Conservation (phyloP, 176 grass and related monocot genomes). For the Juncus effusus region DNA sequence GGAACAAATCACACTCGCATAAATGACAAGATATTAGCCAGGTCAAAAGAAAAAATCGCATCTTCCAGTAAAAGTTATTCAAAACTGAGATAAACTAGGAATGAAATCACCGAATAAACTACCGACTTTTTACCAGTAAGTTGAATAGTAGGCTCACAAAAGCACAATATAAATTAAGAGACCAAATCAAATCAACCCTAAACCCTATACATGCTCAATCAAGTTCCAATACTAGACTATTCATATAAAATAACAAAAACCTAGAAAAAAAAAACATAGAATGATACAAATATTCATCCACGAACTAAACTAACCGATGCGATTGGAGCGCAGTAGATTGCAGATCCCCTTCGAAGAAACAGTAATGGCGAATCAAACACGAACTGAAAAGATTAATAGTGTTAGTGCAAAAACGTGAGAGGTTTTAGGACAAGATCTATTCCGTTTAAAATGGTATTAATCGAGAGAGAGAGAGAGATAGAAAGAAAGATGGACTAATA, state of each 20-base stretch:
- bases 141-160: too few relatives aligned
- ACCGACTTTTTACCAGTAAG: too few relatives aligned
- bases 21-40: too few relatives aligned
- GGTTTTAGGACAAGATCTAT: neutral
- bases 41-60: too few relatives aligned
- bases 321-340: neutral
- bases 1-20: neutral
- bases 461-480: neutral
- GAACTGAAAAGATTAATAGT: neutral
- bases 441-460: neutral
- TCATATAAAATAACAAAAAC: too few relatives aligned
- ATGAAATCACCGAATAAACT: slow-evolving; percentile 9
- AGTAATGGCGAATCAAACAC: neutral
- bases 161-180: too few relatives aligned
- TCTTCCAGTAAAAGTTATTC: neutral
- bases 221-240: too few relatives aligned
- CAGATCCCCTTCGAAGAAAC: neutral
- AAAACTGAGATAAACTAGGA: neutral
- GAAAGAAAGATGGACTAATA: neutral
- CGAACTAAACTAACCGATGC: neutral
- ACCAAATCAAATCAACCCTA: too few relatives aligned
- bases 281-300: too few relatives aligned
- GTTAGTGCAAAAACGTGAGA: neutral
- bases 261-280: too few relatives aligned
- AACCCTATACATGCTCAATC: too few relatives aligned